These are phyloP conservation scores for Oemleria cerasiformis DNA, from an alignment of 306 rosid species.

Conservation along the genomic window DNA sequence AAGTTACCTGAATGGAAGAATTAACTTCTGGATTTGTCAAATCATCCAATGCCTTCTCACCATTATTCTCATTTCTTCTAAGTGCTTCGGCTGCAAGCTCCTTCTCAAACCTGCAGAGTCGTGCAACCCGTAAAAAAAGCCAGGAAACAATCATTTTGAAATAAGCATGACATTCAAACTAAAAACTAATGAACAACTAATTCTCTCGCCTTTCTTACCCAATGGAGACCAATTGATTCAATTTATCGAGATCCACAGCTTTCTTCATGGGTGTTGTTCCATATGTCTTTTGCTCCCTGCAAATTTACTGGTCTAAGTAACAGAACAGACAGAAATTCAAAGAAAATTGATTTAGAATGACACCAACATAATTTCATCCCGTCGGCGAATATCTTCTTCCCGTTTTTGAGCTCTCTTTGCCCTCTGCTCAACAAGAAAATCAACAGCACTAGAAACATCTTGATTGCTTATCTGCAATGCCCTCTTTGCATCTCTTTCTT, in stretches of 20 bases:
- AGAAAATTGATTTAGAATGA: not conserved
- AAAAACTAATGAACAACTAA: not conserved
- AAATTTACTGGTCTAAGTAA: conserved; percentile 21
- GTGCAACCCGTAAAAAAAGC: conserved; percentile 8
- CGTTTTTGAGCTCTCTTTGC: conserved; percentile 46
- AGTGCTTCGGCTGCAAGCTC: conserved; percentile 92
- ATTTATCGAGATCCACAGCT: conserved; percentile 73
- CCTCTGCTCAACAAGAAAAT: conserved; percentile 76
- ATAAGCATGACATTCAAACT: not conserved
- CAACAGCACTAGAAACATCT: conserved; percentile 74
- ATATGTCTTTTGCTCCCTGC: conserved; percentile 80
- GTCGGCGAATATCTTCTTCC: conserved; percentile 56
- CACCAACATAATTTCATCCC: conserved; percentile 61
- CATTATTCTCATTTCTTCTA: conserved; percentile 77
- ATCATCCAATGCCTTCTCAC: conserved; percentile 76
- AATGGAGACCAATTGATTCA: conserved; percentile 64
- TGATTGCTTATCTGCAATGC: conserved; percentile 88
- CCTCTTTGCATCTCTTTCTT: conserved; percentile 64
- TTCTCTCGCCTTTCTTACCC: conserved; percentile 46
- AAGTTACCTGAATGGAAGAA: conserved; percentile 65
- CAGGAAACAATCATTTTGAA: conserved; percentile 6
- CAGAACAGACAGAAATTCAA: conserved; percentile 9
- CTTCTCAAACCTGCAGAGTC: conserved; percentile 59
- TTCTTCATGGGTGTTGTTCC: conserved; percentile 72
- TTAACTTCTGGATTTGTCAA: conserved; percentile 76